These are phyloP conservation scores for Asparagopsis taxiformis DNA, from an alignment of 31 red algal species.

Conservation along the genomic window DNA sequence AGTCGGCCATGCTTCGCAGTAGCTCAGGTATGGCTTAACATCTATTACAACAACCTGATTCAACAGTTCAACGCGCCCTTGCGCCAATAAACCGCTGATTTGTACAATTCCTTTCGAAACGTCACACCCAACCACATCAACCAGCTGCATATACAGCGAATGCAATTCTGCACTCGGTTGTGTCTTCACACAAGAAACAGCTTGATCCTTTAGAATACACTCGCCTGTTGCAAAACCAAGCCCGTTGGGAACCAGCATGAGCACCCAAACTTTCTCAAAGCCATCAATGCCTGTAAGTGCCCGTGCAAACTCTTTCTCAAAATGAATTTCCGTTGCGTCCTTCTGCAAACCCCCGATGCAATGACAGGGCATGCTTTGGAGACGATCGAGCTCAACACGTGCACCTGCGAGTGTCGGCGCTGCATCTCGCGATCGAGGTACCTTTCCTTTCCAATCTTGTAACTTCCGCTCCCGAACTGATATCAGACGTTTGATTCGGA, in stretches of 20 bases:
- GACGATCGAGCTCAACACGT: neutral
- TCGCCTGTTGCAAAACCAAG: neutral
- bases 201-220: neutral
- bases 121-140: conserved; percentile 2
- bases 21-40: conserved; percentile 48
- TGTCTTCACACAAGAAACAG: neutral
- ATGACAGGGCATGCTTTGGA: conserved; percentile 2
- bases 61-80: neutral
- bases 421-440: conserved; percentile 15
- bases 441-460: conserved; percentile 47
- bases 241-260: neutral
- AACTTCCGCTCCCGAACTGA: conserved; percentile 29
- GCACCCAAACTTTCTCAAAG: conserved; percentile 44
- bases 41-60: conserved; percentile 11
- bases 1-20: conserved; percentile 38
- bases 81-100: conserved; percentile 3
- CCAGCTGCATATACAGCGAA: conserved; percentile 13
- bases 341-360: neutral
- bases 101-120: neutral
- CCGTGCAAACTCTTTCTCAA: conserved; percentile 10
- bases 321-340: neutral
- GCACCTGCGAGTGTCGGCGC: neutral
- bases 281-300: conserved; percentile 23
- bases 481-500: conserved; percentile 21
- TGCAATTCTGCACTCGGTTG: neutral